Conservation (phyloP, 2,329 filamentous ascomycete species). For the Didymellaceae sp. region DNA sequence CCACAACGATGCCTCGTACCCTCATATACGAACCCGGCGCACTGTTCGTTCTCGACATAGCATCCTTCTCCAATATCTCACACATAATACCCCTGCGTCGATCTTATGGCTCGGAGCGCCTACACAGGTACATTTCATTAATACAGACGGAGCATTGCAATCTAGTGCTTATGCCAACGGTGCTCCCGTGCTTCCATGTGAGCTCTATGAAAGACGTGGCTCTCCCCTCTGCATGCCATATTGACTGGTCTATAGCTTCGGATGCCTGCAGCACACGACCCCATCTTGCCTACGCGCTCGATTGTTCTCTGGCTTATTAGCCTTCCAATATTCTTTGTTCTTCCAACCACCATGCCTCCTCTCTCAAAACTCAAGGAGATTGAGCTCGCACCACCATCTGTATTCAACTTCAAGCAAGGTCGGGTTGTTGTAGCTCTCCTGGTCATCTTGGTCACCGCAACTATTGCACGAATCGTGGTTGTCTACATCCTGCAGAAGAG, state of each 20-base stretch:
- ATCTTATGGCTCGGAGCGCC: constrained; percentile 33
- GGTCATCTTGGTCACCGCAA: not conserved
- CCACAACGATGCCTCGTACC: constrained; percentile 10
- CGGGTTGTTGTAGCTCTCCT: not conserved
- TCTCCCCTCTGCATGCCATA: constrained; percentile 23
- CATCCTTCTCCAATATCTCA: constrained; percentile 21
- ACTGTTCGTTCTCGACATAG: constrained; percentile 24
- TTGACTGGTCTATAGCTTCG: constrained; percentile 41
- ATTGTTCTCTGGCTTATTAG: constrained; percentile 27
- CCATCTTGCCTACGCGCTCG: constrained; percentile 33
- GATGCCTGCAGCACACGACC: constrained; percentile 39
- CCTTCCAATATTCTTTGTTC: constrained; percentile 18
- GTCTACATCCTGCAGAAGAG: not conserved
- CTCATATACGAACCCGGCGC: constrained; percentile 18
- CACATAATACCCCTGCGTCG: constrained; percentile 42
- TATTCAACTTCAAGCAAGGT: not conserved
- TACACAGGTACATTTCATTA: constrained; percentile 34
- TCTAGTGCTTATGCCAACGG: constrained; percentile 47
- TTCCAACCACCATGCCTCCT: constrained; percentile 41
- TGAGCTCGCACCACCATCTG: not conserved
- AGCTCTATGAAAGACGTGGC: constrained; percentile 43
- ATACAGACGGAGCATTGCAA: constrained; percentile 32
- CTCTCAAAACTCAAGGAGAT: constrained; percentile 10
- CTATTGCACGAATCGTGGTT: not conserved
- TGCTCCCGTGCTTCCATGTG: constrained; percentile 40